A percentile compares a stretch with the other conserved stretches of the same genome.
These are phyloP conservation scores for Cucurbita ficifolia DNA, from an alignment of 306 rosid species.

Conservation along the genomic window DNA sequence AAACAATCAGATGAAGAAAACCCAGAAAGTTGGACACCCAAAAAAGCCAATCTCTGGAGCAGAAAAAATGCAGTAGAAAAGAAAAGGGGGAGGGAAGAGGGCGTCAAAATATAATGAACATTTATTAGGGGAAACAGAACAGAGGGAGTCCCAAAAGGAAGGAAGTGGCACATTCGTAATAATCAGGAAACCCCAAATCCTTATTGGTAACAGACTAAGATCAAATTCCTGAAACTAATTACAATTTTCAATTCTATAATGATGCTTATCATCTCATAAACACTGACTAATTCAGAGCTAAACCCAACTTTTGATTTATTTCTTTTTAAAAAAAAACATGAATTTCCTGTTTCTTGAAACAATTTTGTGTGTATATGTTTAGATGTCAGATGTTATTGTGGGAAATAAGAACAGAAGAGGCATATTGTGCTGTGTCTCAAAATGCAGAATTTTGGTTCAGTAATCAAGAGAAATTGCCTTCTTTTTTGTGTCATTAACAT, in stretches of 20 bases:
- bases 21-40: not conserved
- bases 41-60: not conserved
- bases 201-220: not conserved
- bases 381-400: not conserved
- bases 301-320: too few relatives aligned
- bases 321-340: too few relatives aligned
- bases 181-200: not conserved
- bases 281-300: not conserved
- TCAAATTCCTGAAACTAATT: not conserved
- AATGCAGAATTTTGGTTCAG: not conserved
- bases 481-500: not conserved
- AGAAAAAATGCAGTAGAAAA: not conserved
- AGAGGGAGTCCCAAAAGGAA: constrained; percentile 2
- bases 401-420: not conserved
- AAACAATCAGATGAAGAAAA: not conserved
- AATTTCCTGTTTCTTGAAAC: too few relatives aligned
- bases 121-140: constrained; percentile 7
- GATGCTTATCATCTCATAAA: not conserved
- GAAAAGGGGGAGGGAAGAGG: not conserved
- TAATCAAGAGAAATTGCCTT: not conserved
- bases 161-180: constrained; percentile 6
- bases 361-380: too few relatives aligned
- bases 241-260: not conserved
- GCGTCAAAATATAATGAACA: constrained; percentile 5
- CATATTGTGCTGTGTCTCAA: not conserved